Evolutionary conservation across 2,329 filamentous ascomycete species (phyloP), one percentile per base, ranked within the genome.

Genomic region (Paracorniculantispora psalliotae): DNA sequence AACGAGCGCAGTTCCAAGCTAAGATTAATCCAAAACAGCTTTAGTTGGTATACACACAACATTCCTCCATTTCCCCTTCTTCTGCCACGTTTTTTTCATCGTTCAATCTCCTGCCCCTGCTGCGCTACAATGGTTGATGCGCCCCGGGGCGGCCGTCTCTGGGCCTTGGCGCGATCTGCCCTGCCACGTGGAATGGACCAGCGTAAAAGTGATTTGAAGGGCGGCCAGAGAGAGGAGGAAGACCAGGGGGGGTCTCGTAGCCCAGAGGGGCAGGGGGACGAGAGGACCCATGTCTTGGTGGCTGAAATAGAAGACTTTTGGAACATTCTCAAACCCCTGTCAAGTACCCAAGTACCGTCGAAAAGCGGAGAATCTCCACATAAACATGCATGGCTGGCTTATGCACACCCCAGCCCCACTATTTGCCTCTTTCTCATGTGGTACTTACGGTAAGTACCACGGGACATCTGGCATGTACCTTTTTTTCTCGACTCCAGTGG

Each of bases 131-230:
- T 30, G 15, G 19, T 46, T 35, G 30, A 56, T 56, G 21, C 43
- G 28, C 15, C 39, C 23, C 25, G 39, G 37, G 37, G 41, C 28
- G 52, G 43, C 43, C 53, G 53, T 56, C 41, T 44, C n/a, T 43
- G 12, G 26, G 41, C 51, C 51, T 55, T 47, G 55, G 55, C 37
- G 25, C 55, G 55, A 57, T 57, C 55, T 57, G 55, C 53, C 54
- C 46, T 25, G 55, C 55, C 55, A 57, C 55, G 55, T 57, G 55
- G 55, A 57, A 44, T 50, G 55, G n/a, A 15, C 8, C 15, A 44
- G 25, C 28, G 21, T 25, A 19, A 10, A 25, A n/a, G 25, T 19
- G 39, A 43, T 19, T n/a, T 19, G 39, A 43, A 23, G 19, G 39
- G 8, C 4, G 39, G 17, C 5, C 10, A 4, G 17, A 15, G 33